These are phyloP conservation scores for Elongisporangium anandrum DNA, from an alignment of 352 stramenopile genomes.

Conservation along the genomic window DNA sequence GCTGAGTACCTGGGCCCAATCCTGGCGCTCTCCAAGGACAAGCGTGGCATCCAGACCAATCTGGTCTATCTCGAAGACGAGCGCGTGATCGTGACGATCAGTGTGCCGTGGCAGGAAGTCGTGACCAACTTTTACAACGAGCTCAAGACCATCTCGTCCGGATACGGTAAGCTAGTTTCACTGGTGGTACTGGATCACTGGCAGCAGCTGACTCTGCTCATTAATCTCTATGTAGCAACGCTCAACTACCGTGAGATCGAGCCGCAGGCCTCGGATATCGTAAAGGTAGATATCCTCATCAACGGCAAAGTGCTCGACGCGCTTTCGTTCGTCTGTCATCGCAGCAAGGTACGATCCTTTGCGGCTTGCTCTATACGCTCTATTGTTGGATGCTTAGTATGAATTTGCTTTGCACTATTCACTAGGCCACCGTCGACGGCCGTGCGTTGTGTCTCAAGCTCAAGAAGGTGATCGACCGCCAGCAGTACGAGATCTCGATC, in stretches of 20 bases:
- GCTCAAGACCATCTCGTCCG: conserved; percentile 94
- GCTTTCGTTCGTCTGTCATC: conserved; percentile 96
- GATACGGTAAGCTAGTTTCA: conserved; percentile 82
- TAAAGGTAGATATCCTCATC: conserved; percentile 94
- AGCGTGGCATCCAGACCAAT: conserved; percentile 88
- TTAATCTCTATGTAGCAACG: conserved; percentile 42
- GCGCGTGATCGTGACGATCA: conserved; percentile 92
- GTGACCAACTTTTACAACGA: conserved; percentile 99
- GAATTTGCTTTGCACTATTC: background rate
- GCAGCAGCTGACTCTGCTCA: conserved; percentile 1
- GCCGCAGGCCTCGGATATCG: conserved; percentile 89
- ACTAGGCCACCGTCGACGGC: conserved; percentile 54
- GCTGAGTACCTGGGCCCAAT: conserved; percentile 94
- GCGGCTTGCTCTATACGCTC: background rate
- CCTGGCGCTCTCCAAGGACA: conserved; percentile 92
- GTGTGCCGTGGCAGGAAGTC: conserved; percentile 98
- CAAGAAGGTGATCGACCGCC: conserved; percentile 94
- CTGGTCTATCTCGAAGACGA: conserved; percentile 94
- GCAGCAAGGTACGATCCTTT: conserved; percentile 69
- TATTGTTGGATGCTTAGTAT: background rate
- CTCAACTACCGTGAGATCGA: conserved; percentile 95
- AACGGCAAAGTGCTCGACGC: conserved; percentile 95
- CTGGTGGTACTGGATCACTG: background rate
- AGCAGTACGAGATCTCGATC: conserved; percentile 99
- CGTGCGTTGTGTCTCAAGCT: conserved; percentile 93